Conservation (phyloP, 345 rosid species). For the Eucalyptus marginata region DNA sequence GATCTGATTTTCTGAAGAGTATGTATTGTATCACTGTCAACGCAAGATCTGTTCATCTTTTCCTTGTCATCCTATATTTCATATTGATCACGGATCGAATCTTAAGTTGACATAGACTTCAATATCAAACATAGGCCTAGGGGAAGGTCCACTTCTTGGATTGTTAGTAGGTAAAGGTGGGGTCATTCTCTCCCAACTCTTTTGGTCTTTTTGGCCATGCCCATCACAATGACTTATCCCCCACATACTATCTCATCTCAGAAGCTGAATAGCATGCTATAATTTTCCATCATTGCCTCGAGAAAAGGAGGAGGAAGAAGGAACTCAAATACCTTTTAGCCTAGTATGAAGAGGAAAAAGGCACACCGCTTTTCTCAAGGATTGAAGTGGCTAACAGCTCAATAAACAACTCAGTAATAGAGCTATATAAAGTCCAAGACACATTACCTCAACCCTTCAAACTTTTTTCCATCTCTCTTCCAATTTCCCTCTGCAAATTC, state of each 20-base stretch:
- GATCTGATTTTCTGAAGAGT: background rate
- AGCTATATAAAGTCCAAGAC: background rate
- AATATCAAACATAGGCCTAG: background rate
- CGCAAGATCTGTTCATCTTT: background rate
- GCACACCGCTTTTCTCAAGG: background rate
- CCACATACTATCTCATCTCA: constrained; percentile 4
- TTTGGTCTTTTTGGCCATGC: constrained; percentile 3
- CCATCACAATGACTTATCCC: constrained; percentile 30
- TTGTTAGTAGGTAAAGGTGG: constrained; percentile 7
- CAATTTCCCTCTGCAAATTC: background rate
- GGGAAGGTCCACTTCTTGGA: background rate
- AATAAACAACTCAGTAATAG: background rate
- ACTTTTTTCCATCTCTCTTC: background rate
- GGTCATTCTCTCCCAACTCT: background rate
- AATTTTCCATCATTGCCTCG: constrained; percentile 10
- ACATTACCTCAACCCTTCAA: background rate
- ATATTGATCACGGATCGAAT: background rate
- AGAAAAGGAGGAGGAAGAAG: background rate
- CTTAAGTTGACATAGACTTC: background rate
- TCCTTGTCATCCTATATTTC: background rate
- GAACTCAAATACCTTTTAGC: background rate
- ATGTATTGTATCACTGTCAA: background rate
- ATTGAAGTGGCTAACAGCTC: background rate
- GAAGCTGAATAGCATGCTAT: constrained; percentile 10
- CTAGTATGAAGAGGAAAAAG: background rate